phyloP scores from a whole-genome alignment of 2,329 filamentous ascomycete species.

The Proliferodiscus dingleyae region DNA sequence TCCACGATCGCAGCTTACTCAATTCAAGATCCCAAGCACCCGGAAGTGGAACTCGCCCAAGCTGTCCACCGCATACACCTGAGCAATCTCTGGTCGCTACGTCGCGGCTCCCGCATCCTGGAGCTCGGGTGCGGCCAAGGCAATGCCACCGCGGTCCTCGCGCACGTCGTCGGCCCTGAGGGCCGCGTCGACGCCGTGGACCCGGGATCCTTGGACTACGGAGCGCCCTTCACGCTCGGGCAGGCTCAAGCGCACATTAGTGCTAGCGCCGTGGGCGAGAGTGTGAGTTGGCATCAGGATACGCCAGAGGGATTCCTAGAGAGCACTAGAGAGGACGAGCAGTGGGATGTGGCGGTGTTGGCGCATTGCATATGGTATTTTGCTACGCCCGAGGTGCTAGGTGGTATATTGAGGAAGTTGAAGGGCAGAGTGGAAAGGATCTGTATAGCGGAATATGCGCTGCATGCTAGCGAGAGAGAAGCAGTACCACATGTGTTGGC shows the following conservation, averaged over 20 bases:
- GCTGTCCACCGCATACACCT: slow-evolving; percentile 36
- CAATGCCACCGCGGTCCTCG: slow-evolving; percentile 50
- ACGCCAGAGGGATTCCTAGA: slow-evolving; percentile 34
- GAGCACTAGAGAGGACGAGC: slow-evolving; percentile 10
- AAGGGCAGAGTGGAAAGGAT: slow-evolving; percentile 34
- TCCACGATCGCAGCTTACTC: no score
- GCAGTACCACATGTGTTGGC: slow-evolving; percentile 47
- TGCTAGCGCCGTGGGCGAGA: slow-evolving; percentile 34
- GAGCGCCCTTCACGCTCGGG: slow-evolving; percentile 43
- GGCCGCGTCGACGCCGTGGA: slow-evolving; percentile 49
- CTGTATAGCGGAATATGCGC: slow-evolving; percentile 43
- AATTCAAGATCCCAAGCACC: no score
- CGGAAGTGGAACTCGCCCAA: no score
- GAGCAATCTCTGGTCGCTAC: slow-evolving; percentile 34
- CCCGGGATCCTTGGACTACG: slow-evolving; percentile 46
- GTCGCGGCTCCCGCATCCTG: slow-evolving; percentile 40
- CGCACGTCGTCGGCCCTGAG: slow-evolving; percentile 39
- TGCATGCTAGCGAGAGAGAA: slow-evolving; percentile 35
- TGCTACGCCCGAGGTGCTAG: slow-evolving; percentile 33
- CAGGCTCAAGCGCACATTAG: slow-evolving; percentile 44
- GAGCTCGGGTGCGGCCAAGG: slow-evolving; percentile 59
- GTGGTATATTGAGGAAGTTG: slow-evolving; percentile 29
- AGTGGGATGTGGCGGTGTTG: slow-evolving; percentile 44
- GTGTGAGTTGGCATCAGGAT: slow-evolving; percentile 41
- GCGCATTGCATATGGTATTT: slow-evolving; percentile 53